These are phyloP conservation scores for Pugionium dolabratum DNA, from an alignment of 345 rosid genomes.

Conservation along the genomic window DNA sequence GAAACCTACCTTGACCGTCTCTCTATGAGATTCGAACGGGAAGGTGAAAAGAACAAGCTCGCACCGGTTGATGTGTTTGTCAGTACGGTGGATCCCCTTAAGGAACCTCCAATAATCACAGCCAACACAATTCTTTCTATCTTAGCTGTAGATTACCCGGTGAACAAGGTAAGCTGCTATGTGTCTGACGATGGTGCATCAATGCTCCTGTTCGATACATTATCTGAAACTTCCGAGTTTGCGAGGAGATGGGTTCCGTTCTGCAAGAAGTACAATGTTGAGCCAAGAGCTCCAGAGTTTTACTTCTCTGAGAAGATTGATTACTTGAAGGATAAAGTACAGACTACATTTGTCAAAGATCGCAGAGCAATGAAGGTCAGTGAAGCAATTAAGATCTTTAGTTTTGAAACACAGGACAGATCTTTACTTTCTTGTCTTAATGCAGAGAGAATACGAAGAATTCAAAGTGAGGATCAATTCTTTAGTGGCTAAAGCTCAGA, in stretches of 20 bases:
- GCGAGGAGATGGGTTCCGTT: slow-evolving; percentile 98
- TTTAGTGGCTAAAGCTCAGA: slow-evolving; percentile 87
- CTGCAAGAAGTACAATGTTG: slow-evolving; percentile 80
- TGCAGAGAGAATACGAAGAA: slow-evolving; percentile 94
- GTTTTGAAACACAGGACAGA: background rate
- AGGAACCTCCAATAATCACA: slow-evolving; percentile 96
- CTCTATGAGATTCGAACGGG: slow-evolving; percentile 80
- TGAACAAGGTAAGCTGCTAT: slow-evolving; percentile 83
- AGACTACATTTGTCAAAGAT: slow-evolving; percentile 91
- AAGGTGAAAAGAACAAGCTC: slow-evolving; percentile 73
- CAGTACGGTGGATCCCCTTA: slow-evolving; percentile 95
- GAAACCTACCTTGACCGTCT: slow-evolving; percentile 92
- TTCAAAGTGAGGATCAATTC: slow-evolving; percentile 93
- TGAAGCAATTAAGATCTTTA: background rate
- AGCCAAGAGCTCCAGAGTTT: slow-evolving; percentile 93
- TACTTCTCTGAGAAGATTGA: slow-evolving; percentile 93
- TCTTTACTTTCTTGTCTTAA: slow-evolving; percentile 14
- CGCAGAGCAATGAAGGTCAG: slow-evolving; percentile 97
- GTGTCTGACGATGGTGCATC: slow-evolving; percentile 98
- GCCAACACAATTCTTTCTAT: slow-evolving; percentile 94
- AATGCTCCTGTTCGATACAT: slow-evolving; percentile 83
- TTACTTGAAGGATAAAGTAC: slow-evolving; percentile 91
- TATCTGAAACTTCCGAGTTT: slow-evolving; percentile 90
- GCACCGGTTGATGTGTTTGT: slow-evolving; percentile 87
- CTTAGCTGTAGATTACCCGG: slow-evolving; percentile 79